These are phyloP conservation scores for Cryptococcus neoformans DNA, from an alignment of 1,284 basidiomycete species.

Conservation along the genomic window DNA sequence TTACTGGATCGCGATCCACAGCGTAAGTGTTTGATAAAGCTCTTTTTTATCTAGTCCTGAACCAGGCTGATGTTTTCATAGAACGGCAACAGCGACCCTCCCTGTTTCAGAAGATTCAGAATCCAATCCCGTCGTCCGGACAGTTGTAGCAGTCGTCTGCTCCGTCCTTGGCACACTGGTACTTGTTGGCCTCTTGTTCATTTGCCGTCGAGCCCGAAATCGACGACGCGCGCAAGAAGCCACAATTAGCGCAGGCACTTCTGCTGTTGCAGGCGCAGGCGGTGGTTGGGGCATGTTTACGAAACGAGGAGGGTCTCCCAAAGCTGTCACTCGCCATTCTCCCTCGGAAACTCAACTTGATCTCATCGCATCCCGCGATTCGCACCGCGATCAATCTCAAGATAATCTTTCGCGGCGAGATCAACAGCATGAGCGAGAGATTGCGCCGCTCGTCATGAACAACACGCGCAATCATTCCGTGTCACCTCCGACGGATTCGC, in stretches of 20 bases:
- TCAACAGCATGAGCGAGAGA: not conserved
- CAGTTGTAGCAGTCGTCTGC: constrained; percentile 61
- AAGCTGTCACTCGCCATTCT: not conserved
- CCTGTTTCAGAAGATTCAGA: not conserved
- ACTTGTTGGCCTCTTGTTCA: constrained; percentile 47
- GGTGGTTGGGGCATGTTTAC: not conserved
- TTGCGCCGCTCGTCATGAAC: not conserved
- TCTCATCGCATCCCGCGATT: constrained; percentile 8
- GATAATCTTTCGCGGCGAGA: not conserved
- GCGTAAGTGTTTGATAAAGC: not conserved
- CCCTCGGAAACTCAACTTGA: constrained; percentile 15
- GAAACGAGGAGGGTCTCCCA: not conserved
- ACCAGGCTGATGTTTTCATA: not conserved
- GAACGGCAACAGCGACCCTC: not conserved
- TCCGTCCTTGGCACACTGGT: constrained; percentile 36
- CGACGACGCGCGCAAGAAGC: constrained; percentile 8
- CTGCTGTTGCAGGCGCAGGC: not conserved
- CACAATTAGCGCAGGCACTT: not conserved
- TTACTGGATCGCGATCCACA: constrained; percentile 21
- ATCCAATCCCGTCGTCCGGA: constrained; percentile 49
- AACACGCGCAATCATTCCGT: not conserved
- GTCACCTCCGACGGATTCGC: not conserved
- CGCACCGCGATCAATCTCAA: not conserved
- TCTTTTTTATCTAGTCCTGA: not conserved
- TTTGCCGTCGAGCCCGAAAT: constrained; percentile 36